These are phyloP conservation scores for Aspergillus fijiensis DNA, from an alignment of 2,329 filamentous ascomycete genomes.

Conservation along the genomic window DNA sequence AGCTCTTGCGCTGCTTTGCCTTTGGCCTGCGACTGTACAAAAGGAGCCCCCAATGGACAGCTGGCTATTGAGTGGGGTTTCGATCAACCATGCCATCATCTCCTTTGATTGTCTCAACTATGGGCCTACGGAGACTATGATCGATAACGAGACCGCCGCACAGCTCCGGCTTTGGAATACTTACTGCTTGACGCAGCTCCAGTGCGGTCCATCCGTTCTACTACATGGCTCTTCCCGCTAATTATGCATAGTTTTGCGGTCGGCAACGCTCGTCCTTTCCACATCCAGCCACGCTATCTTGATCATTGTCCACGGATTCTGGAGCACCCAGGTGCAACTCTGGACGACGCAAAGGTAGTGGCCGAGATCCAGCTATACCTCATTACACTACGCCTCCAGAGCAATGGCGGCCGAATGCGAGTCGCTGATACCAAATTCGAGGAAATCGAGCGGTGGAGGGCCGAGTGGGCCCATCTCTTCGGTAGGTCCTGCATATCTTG, in stretches of 20 bases:
- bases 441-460: constrained; percentile 36
- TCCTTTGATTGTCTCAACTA: constrained; percentile 24
- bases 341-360: constrained; percentile 32
- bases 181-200: constrained; percentile 34
- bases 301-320: constrained; percentile 33
- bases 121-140: constrained; percentile 22
- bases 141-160: constrained; percentile 30
- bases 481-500: constrained; percentile 18
- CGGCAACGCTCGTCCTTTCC: constrained; percentile 33
- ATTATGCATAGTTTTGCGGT: constrained; percentile 26
- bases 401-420: constrained; percentile 26
- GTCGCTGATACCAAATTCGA: constrained; percentile 31
- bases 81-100: constrained; percentile 35
- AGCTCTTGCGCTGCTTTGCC: constrained; percentile 32
- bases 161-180: constrained; percentile 37
- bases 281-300: constrained; percentile 30
- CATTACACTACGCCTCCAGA: constrained; percentile 30
- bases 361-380: constrained; percentile 36
- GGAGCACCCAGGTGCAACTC: constrained; percentile 30
- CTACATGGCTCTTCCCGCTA: constrained; percentile 9
- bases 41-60: constrained; percentile 37
- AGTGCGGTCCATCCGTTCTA: constrained; percentile 22
- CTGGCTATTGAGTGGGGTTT: constrained; percentile 39
- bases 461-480: constrained; percentile 35
- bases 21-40: constrained; percentile 34